phyloP scores from a whole-genome alignment of 495 filamentous ascomycete genomes.

The Amniculicola lignicola region DNA sequence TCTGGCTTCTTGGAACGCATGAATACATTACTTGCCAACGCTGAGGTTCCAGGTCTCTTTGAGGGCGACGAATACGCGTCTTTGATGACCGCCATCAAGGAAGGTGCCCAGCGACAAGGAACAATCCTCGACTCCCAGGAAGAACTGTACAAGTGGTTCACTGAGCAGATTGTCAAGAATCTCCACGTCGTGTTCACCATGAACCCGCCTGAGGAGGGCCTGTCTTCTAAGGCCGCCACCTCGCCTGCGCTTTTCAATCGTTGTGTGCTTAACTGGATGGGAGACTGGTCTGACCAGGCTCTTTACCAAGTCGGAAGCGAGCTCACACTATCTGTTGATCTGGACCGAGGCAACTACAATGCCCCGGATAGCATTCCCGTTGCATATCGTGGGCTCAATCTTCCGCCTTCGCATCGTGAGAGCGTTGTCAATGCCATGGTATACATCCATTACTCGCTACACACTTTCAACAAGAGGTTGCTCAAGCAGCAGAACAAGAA shows the following conservation, averaged over 20 bases:
- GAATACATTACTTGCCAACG: slow-evolving; percentile 97
- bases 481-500: slow-evolving; percentile 85
- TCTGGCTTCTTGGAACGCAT: slow-evolving; percentile 98
- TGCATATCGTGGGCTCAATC: slow-evolving; percentile 76
- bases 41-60: slow-evolving; percentile 95
- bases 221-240: slow-evolving; percentile 93
- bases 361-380: slow-evolving; percentile 92
- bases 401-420: slow-evolving; percentile 87
- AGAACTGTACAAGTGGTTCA: slow-evolving; percentile 99
- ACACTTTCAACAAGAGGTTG: slow-evolving; percentile 82
- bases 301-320: slow-evolving; percentile 97
- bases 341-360: slow-evolving; percentile 77
- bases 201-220: slow-evolving; percentile 96
- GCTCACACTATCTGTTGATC: slow-evolving; percentile 89
- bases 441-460: slow-evolving; percentile 92
- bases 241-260: slow-evolving; percentile 97
- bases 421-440: slow-evolving; percentile 96
- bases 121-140: slow-evolving; percentile 93
- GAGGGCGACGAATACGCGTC: slow-evolving; percentile 95
- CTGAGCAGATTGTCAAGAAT: slow-evolving; percentile 97
- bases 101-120: slow-evolving; percentile 95
- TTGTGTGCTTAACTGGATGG: slow-evolving; percentile 99
- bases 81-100: slow-evolving; percentile 97
- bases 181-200: slow-evolving; percentile 99
- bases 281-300: slow-evolving; percentile 98